phyloP scores from a whole-genome alignment of 208 protist genomes.

The Leishmania arabica region DNA sequence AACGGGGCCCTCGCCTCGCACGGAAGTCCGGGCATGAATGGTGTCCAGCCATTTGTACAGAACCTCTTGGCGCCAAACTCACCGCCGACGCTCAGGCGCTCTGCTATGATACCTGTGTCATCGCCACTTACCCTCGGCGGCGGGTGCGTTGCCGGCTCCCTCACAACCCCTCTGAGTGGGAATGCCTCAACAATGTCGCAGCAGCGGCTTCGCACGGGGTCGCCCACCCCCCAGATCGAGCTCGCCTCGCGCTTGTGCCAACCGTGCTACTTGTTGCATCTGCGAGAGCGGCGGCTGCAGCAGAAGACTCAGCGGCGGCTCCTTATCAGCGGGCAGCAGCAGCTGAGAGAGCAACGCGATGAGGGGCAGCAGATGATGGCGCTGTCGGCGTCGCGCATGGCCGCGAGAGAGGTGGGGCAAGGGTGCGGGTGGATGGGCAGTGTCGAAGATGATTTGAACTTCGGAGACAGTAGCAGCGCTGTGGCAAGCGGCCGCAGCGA shows the following conservation, averaged over 20 bases:
- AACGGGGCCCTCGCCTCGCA: background rate
- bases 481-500: background rate
- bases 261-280: conserved; percentile 22
- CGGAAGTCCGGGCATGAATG: background rate
- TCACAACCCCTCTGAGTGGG: background rate
- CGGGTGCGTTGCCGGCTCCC: background rate
- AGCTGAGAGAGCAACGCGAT: background rate
- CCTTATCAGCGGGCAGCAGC: conserved; percentile 20
- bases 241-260: conserved; percentile 28
- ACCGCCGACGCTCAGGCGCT: background rate
- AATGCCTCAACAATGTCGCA: background rate
- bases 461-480: conserved; percentile 8
- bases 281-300: conserved; percentile 25
- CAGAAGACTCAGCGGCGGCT: conserved; percentile 4
- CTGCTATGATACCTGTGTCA: conserved; percentile 1
- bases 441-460: background rate
- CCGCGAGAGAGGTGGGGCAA: background rate
- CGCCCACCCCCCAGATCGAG: conserved; percentile 15
- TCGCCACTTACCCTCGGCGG: conserved; percentile 1
- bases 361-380: conserved; percentile 9
- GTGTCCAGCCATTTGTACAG: background rate
- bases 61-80: background rate
- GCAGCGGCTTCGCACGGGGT: background rate
- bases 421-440: background rate
- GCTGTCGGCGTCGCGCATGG: background rate